These are phyloP conservation scores for Penicillium angulare DNA, from an alignment of 495 filamentous ascomycete species.

Conservation along the genomic window DNA sequence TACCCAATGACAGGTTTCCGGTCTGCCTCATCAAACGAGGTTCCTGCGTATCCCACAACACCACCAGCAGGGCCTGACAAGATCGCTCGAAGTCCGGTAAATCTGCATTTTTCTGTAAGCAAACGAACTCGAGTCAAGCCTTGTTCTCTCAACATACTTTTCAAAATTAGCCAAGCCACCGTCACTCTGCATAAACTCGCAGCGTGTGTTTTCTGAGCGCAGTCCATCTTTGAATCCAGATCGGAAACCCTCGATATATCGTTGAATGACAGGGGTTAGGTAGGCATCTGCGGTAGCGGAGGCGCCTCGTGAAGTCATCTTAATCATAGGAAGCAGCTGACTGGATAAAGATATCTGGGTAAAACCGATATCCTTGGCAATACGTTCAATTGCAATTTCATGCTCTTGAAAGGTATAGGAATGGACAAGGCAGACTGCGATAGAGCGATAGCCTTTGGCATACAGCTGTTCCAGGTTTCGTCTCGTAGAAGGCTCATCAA, in stretches of 20 bases:
- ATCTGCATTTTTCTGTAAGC: conserved; percentile 15
- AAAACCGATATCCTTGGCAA: conserved; percentile 41
- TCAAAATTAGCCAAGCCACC: conserved; percentile 45
- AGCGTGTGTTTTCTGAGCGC: conserved; percentile 33
- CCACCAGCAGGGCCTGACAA: conserved; percentile 56
- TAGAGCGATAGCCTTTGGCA: conserved; percentile 33
- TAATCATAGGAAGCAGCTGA: conserved; percentile 76
- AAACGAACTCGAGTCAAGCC: too few relatives aligned
- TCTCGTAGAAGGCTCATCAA: conserved; percentile 20
- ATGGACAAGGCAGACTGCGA: conserved; percentile 46
- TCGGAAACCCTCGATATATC: conserved; percentile 81
- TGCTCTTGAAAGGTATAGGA: conserved; percentile 46
- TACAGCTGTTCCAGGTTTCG: conserved; percentile 31
- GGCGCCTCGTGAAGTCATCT: conserved; percentile 65
- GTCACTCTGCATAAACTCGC: conserved; percentile 46
- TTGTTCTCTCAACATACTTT: too few relatives aligned
- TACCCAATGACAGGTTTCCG: conserved; percentile 82
- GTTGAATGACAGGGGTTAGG: conserved; percentile 82
- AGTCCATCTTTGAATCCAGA: conserved; percentile 46
- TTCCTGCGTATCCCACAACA: conserved; percentile 86
- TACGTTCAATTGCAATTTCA: conserved; percentile 35
- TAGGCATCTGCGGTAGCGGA: conserved; percentile 91
- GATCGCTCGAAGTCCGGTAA: conserved; percentile 50
- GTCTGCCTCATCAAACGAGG: conserved; percentile 76
- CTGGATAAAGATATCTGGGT: conserved; percentile 45